Percentiles rank a stretch among this genome's conserved stretches.
These are phyloP conservation scores for Hypoxylon perforatum DNA, from an alignment of 495 filamentous ascomycete genomes.

Conservation along the genomic window DNA sequence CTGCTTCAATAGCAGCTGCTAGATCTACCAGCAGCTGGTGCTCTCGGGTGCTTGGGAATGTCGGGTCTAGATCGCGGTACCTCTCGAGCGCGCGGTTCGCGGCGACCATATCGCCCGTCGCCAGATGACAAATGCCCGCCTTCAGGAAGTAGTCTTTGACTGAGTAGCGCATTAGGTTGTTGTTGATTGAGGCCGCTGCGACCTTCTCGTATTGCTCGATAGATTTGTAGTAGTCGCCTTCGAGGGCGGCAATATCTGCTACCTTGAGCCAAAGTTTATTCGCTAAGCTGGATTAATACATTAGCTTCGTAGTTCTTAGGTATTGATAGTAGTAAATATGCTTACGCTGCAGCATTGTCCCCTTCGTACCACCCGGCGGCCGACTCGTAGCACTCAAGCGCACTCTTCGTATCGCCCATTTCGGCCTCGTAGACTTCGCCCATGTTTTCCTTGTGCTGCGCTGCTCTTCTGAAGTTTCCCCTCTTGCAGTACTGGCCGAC, in stretches of 20 bases:
- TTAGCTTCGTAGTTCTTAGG: constrained; percentile 27
- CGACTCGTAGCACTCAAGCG: constrained; percentile 80
- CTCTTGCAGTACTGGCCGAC: constrained; percentile 83
- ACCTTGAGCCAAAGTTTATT: constrained; percentile 92
- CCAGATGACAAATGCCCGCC: constrained; percentile 84
- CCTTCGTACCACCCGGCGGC: constrained; percentile 88
- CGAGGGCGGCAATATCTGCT: constrained; percentile 84
- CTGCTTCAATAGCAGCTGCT: constrained; percentile 72
- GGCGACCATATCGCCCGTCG: constrained; percentile 78
- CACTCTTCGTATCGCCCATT: constrained; percentile 77
- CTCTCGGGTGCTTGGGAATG: constrained; percentile 79
- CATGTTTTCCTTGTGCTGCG: constrained; percentile 85
- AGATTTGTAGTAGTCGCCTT: constrained; percentile 81
- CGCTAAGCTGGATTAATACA: constrained; percentile 67
- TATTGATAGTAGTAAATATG: constrained; percentile 17
- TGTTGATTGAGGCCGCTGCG: constrained; percentile 74
- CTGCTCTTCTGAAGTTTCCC: constrained; percentile 89
- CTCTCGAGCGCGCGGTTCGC: constrained; percentile 79
- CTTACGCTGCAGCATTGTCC: constrained; percentile 87
- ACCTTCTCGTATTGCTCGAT: constrained; percentile 85
- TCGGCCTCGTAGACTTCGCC: constrained; percentile 86
- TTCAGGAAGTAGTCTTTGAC: constrained; percentile 95
- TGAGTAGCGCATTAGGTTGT: constrained; percentile 88
- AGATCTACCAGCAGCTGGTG: constrained; percentile 82
- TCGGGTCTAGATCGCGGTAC: constrained; percentile 84